Evolutionary conservation across 352 stramenopile species (phyloP), one percentile per base, ranked within the genome.

Genomic region (Phytophthora meadii): DNA sequence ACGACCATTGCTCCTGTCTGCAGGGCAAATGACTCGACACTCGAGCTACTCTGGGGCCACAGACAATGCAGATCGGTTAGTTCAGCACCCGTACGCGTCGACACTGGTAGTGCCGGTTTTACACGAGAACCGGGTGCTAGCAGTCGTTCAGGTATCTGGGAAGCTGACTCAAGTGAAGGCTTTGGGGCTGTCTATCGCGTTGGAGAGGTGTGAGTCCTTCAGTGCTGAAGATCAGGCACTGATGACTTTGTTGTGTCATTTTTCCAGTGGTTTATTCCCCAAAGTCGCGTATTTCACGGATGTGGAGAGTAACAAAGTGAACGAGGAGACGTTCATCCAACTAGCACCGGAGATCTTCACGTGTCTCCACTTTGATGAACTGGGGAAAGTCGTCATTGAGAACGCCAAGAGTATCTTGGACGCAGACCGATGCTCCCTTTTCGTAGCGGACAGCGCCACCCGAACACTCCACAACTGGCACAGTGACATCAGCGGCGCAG

Each of bases 281-380:
- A 93, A 92, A 51, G 79, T 89, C 2, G 70, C 82, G 44, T 91
- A 88, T 40, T 93, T 93, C 40, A 91, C 85, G 0, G 82, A 93
- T 30, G 81, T 93, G 1, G 85, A 90, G 54, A 89, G 81, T 65
- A 92, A 91, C 69, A 91, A 91, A 48, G 75, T 90, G 41, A 92
- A 91, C 66, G 85, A 93, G 66, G 82, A 90, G 53, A 91, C 82
- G 24, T 72, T 93, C 2, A 82, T 93, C 36, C 77, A 89, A 28
- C 49, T 93, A 4, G 82, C 82, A 0, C 81, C 82, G 2, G 81
- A 91, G 74, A 93, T 92, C 12, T 92, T 92, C 47, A 93, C 85
- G 10, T 92, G 85, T 41, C 54, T 93, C 14, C 81, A 84, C n/a
- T 93, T 93, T 32, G 82, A 91, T 17, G 81, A 90, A 37, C 72